phyloP scores from a whole-genome alignment of 129 eudicot species.

The Mikania micrantha region DNA sequence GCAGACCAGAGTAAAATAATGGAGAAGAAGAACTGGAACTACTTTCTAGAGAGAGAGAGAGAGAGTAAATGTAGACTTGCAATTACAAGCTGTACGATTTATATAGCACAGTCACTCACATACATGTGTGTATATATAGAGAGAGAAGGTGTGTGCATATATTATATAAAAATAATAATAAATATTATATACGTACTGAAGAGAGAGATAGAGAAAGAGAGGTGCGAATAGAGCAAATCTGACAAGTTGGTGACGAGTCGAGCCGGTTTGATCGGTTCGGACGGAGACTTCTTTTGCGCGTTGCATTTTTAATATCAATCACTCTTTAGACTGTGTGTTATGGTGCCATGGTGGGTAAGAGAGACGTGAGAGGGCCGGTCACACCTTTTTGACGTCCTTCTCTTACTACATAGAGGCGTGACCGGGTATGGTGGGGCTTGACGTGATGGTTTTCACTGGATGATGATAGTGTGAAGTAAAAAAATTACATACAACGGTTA shows the following conservation, averaged over 20 bases:
- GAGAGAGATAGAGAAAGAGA: slow-evolving; percentile 15
- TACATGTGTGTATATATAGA: neutral
- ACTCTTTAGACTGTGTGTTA: too few species aligned
- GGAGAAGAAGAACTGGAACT: slow-evolving; percentile 14
- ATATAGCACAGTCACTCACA: slow-evolving; percentile 10
- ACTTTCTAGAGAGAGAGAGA: slow-evolving; percentile 25
- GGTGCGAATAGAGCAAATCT: slow-evolving; percentile 20
- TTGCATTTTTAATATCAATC: too few species aligned
- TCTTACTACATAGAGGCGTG: too few species aligned
- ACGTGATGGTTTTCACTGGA: too few species aligned
- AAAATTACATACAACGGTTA: too few species aligned
- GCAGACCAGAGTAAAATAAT: slow-evolving; percentile 8
- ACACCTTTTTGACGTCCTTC: too few species aligned
- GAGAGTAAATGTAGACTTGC: slow-evolving; percentile 20
- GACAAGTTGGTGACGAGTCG: slow-evolving; percentile 16
- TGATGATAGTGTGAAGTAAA: too few species aligned
- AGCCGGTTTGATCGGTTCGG: slow-evolving; percentile 20
- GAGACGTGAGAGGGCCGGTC: too few species aligned
- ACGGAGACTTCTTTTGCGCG: neutral
- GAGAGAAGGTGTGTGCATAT: neutral
- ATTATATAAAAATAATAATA: neutral
- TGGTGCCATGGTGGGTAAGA: too few species aligned
- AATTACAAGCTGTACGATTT: slow-evolving; percentile 28
- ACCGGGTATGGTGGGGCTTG: too few species aligned
- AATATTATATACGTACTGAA: neutral